phyloP scores from a whole-genome alignment of 148 eudicot species.

The Drosera capensis region DNA sequence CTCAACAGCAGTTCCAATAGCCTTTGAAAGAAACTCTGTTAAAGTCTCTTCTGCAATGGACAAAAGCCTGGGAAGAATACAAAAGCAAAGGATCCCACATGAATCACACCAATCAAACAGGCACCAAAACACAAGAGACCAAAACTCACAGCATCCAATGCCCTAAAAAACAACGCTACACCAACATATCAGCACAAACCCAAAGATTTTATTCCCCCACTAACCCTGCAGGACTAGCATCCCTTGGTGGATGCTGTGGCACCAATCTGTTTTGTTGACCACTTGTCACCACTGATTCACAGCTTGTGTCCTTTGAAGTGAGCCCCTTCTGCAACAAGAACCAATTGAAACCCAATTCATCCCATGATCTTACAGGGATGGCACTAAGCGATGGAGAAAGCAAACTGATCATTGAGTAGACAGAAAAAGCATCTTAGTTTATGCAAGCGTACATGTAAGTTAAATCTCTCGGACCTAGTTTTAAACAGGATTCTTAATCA shows the following conservation, averaged over 20 bases:
- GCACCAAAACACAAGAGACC: conserved; percentile 23
- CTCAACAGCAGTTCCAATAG: conserved; percentile 99
- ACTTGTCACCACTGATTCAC: conserved; percentile 97
- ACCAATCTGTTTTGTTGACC: conserved; percentile 97
- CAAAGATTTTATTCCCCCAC: conserved; percentile 37
- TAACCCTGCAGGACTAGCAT: conserved; percentile 99
- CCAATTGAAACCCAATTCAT: conserved; percentile 6
- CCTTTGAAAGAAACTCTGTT: conserved; percentile 99
- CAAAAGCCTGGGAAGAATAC: conserved; percentile 62
- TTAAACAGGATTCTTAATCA: too few species aligned
- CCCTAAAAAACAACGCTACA: conserved; percentile 34
- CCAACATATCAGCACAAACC: too few species aligned
- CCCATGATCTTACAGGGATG: neutral
- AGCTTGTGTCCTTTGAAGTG: conserved; percentile 79
- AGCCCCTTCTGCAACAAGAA: conserved; percentile 37
- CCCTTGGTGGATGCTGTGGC: conserved; percentile 88
- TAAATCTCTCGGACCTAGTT: too few species aligned
- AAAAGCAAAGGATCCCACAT: too few species aligned
- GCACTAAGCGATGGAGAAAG: neutral
- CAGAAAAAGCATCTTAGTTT: too few species aligned
- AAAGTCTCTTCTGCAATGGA: conserved; percentile 99
- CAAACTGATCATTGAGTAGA: neutral
- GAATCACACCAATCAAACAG: conserved; percentile 16
- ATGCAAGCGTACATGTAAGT: too few species aligned
- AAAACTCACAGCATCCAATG: conserved; percentile 17